These are phyloP conservation scores for Rhodofomes roseus DNA, from an alignment of 1,284 basidiomycete genomes.

Conservation along the genomic window DNA sequence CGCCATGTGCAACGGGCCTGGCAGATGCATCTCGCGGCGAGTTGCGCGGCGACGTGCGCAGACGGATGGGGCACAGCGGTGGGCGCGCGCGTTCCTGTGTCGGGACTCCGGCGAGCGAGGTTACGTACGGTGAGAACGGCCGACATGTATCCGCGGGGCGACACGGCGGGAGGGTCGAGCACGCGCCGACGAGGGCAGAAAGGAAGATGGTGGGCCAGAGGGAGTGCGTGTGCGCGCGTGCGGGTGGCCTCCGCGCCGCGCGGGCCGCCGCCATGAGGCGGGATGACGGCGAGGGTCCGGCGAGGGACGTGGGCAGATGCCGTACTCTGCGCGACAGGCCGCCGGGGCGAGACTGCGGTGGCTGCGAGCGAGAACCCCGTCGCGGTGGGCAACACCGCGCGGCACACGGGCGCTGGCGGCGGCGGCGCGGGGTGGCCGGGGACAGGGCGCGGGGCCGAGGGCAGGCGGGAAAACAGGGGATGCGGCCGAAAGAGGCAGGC, in stretches of 20 bases:
- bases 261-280: neutral
- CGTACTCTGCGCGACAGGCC: neutral
- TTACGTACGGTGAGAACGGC: slow-evolving; percentile 16
- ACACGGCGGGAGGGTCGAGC: neutral
- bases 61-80: neutral
- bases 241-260: neutral
- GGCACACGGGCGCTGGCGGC: neutral
- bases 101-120: slow-evolving; percentile 1
- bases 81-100: slow-evolving; percentile 3
- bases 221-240: neutral
- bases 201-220: neutral
- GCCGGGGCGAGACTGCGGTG: too few relatives aligned
- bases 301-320: neutral
- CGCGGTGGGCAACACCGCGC: neutral
- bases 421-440: neutral
- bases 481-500: slow-evolving; percentile 15
- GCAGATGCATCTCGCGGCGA: neutral
- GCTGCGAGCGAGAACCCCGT: neutral
- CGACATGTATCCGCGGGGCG: slow-evolving; percentile 17
- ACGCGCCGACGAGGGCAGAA: neutral
- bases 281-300: neutral
- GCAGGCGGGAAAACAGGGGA: slow-evolving; percentile 12
- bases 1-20: neutral
- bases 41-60: neutral
- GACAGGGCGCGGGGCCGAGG: slow-evolving; percentile 11